Conservation (phyloP, 495 filamentous ascomycete genomes). For the Aspergillus kassunensis region DNA sequence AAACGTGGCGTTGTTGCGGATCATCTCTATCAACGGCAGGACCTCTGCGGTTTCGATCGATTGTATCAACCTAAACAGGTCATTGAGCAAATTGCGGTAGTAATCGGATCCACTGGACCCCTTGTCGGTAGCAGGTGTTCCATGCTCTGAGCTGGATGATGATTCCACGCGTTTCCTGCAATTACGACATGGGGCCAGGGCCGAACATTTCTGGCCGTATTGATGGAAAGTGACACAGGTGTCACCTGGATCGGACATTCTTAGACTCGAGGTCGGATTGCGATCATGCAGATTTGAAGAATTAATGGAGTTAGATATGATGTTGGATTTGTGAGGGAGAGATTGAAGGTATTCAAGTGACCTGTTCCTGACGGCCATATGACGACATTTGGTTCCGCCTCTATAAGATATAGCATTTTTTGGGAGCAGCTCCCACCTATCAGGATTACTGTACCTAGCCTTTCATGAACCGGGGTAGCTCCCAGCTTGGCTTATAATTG, state of each 20-base stretch:
- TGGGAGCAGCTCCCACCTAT: too few species aligned
- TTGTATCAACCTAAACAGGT: constrained; percentile 9
- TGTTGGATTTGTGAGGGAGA: too few species aligned
- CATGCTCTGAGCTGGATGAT: neutral
- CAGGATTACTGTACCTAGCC: too few species aligned
- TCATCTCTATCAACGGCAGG: neutral
- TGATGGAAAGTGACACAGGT: neutral
- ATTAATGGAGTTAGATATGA: too few species aligned
- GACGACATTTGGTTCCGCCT: too few species aligned
- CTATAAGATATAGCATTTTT: too few species aligned
- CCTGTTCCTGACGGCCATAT: too few species aligned
- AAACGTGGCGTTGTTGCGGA: constrained; percentile 2
- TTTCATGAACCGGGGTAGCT: too few species aligned
- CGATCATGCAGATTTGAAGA: too few species aligned
- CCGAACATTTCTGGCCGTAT: neutral
- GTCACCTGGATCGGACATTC: neutral
- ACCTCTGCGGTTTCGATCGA: neutral
- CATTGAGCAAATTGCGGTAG: constrained; percentile 2
- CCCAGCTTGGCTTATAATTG: too few species aligned
- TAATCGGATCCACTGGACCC: neutral
- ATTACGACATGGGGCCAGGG: neutral
- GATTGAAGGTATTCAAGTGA: too few species aligned
- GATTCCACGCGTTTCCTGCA: neutral
- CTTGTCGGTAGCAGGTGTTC: neutral
- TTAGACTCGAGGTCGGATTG: too few species aligned